Conservation (phyloP, 768 basidiomycete species). For the Lactarius indigo region DNA sequence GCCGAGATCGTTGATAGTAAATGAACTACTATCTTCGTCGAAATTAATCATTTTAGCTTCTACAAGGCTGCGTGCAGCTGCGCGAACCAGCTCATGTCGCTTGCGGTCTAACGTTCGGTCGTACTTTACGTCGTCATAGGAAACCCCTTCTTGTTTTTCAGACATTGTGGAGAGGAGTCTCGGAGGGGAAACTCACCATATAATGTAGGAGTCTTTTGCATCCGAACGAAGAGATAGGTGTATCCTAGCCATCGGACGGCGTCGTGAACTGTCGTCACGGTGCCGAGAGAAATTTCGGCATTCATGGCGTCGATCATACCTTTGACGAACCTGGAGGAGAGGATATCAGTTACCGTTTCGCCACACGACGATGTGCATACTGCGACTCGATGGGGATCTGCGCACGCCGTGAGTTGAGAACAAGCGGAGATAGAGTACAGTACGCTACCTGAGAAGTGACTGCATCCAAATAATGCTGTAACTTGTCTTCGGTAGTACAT, state of each 20-base stretch:
- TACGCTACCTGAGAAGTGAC: constrained; percentile 73
- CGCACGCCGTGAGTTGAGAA: constrained; percentile 1
- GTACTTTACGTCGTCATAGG: constrained; percentile 59
- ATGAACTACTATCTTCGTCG: constrained; percentile 52
- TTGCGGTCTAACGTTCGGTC: constrained; percentile 73
- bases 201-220: constrained; percentile 84
- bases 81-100: constrained; percentile 61
- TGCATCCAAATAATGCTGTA: constrained; percentile 84
- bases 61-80: constrained; percentile 64
- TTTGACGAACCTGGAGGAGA: constrained; percentile 53
- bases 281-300: constrained; percentile 92
- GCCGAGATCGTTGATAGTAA: constrained; percentile 86
- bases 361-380: constrained; percentile 41
- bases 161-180: neutral
- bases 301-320: constrained; percentile 92
- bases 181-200: constrained; percentile 53
- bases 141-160: constrained; percentile 52
- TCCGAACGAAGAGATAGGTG: constrained; percentile 93
- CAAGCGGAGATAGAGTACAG: constrained; percentile 8
- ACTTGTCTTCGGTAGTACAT: constrained; percentile 90
- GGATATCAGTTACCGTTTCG: neutral
- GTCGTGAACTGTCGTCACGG: constrained; percentile 82
- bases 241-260: constrained; percentile 95
- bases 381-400: constrained; percentile 96
- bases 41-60: constrained; percentile 79